Percentiles rank a stretch among this genome's conserved stretches.
phyloP scores from a whole-genome alignment of 2,329 filamentous ascomycete genomes.

The Alternaria metachromatica region DNA sequence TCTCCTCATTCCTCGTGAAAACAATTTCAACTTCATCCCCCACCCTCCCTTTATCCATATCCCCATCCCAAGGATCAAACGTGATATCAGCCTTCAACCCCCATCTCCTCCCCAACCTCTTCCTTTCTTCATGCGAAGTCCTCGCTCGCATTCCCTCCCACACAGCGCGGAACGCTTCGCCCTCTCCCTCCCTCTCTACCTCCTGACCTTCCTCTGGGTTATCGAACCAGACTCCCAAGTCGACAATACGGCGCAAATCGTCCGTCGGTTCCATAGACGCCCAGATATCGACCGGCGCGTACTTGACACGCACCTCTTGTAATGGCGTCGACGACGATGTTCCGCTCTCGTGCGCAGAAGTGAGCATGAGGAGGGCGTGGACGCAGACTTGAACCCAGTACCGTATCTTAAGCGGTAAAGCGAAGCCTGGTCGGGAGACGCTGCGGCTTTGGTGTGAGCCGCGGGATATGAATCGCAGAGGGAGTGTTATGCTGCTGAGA shows the following conservation, averaged over 20 bases:
- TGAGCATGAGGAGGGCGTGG: conserved; percentile 39
- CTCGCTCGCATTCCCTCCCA: conserved; percentile 29
- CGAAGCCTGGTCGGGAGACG: conserved; percentile 28
- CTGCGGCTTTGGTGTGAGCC: conserved; percentile 29
- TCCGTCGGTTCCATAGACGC: conserved; percentile 44
- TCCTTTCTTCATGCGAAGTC: conserved; percentile 11
- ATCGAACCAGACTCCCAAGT: conserved; percentile 40
- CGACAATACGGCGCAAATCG: conserved; percentile 33
- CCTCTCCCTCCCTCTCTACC: conserved; percentile 33
- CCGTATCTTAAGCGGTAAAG: conserved; percentile 38
- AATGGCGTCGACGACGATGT: conserved; percentile 10
- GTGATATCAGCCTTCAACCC: conserved; percentile 22
- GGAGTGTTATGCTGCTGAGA: conserved; percentile 39
- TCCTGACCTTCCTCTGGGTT: conserved; percentile 21
- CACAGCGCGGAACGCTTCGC: conserved; percentile 41
- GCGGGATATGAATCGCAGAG: conserved; percentile 43
- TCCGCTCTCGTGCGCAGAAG: not conserved
- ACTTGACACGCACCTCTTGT: conserved; percentile 34
- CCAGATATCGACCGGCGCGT: conserved; percentile 45
- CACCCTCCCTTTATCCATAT: conserved; percentile 37
- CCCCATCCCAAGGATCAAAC: conserved; percentile 41
- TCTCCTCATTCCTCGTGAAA: conserved; percentile 23
- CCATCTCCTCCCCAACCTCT: conserved; percentile 11
- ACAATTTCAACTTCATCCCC: conserved; percentile 46
- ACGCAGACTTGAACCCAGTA: conserved; percentile 44